Evolutionary conservation across 768 basidiomycete genomes (phyloP), one percentile per base, ranked within the genome.

Genomic region (Podaxis pistillaris): DNA sequence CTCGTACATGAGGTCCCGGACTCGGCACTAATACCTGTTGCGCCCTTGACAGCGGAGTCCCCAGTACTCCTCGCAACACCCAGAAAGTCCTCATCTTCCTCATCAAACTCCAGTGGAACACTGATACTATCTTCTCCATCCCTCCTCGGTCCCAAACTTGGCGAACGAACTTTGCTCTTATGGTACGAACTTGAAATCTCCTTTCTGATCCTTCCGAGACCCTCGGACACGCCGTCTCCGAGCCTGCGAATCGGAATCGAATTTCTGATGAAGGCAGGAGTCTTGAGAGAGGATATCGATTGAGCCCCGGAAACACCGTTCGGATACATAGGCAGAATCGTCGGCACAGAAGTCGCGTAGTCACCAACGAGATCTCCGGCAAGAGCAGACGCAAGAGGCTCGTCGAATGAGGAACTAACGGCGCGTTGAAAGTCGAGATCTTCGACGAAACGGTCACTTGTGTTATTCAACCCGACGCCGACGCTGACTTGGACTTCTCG

Each of bases 301-400:
- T 62, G 57, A 6, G 76, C 67, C 13, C 78, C 73, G 0, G 79
- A 73, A 4, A 70, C 70, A 17, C 91, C 92, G 66, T 95, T 95
- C 0, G 93, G 93, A 40, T 89, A 80, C 85, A 92, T 91, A 0
- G 94, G 94, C 1, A 94, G 80, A 36, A 85, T 80, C 0, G 78
- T 37, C 11, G 58, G 15, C 65, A 70, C 76, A 36, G 74, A 71
- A 19, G 76, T 69, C 17, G 71, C 76, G 24, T 79, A 72, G 59
- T 83, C 78, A 38, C 84, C n/a, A 5, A 40, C 85, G 36, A 94
- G 78, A 9, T 82, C 83, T 1, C 83, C 85, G 0, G 84, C 70
- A 62, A 96, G 83, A 0, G 94, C 93, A 0, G 82, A 86, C 0
- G 89, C 86, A 26, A 94, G 79, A 0, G 91, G 90, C 66, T 89